Conservation (phyloP, 2,329 filamentous ascomycete species). For the Penicillium sp. region DNA sequence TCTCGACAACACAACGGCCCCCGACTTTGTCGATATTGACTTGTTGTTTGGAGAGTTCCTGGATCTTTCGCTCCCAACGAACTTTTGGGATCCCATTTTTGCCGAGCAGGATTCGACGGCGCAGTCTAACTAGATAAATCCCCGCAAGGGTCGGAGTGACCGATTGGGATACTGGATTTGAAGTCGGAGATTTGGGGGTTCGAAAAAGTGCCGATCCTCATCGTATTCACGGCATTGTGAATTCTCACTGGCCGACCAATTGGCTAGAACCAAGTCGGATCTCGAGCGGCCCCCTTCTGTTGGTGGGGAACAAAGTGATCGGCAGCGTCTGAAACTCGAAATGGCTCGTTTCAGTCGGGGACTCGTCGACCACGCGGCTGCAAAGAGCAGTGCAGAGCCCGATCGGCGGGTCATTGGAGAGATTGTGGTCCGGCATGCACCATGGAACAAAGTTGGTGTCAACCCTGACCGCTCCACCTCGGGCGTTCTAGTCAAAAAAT, state of each 20-base stretch:
- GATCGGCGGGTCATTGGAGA: neutral
- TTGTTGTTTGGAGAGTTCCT: slow-evolving; percentile 33
- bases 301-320: slow-evolving; percentile 6
- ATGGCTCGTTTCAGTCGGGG: slow-evolving; percentile 4
- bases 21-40: slow-evolving; percentile 33
- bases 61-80: slow-evolving; percentile 33
- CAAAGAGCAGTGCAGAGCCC: neutral
- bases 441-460: neutral
- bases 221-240: neutral
- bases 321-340: neutral
- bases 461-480: neutral
- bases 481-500: neutral
- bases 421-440: neutral
- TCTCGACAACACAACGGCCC: slow-evolving; percentile 21
- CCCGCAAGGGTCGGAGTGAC: slow-evolving; percentile 1
- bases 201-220: slow-evolving; percentile 5
- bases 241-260: neutral
- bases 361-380: slow-evolving; percentile 1
- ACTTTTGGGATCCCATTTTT: slow-evolving; percentile 37
- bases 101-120: slow-evolving; percentile 6
- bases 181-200: slow-evolving; percentile 2
- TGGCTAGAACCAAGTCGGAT: slow-evolving; percentile 3
- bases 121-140: neutral
- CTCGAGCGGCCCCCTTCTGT: neutral
- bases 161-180: slow-evolving; percentile 2